These are phyloP conservation scores for Ogataea ramenticola DNA, from an alignment of 805 yeast genomes.

Conservation along the genomic window DNA sequence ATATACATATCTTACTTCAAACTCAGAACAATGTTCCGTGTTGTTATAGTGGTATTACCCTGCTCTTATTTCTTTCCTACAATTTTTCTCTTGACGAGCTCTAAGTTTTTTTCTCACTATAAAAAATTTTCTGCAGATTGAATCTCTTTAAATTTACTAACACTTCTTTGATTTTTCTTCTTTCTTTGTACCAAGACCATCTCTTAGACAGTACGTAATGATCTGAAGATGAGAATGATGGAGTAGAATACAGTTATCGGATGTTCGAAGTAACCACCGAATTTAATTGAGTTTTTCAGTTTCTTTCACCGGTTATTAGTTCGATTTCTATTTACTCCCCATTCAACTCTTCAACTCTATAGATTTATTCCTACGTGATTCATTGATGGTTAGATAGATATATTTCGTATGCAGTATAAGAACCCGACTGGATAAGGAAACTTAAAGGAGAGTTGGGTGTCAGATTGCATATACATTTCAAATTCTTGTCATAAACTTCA, in stretches of 20 bases:
- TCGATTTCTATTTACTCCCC: not conserved
- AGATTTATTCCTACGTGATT: slow-evolving; percentile 2
- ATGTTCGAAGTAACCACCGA: not conserved
- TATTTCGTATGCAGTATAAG: not conserved
- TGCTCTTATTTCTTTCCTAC: no score
- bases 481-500: not conserved
- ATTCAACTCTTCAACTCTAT: not conserved
- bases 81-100: no score
- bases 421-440: slow-evolving; percentile 3
- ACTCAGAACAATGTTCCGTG: no score
- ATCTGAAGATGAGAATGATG: not conserved
- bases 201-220: slow-evolving; percentile 4
- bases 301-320: not conserved
- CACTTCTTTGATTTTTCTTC: not conserved
- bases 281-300: not conserved
- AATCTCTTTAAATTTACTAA: not conserved
- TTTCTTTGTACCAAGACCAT: slow-evolving; percentile 4
- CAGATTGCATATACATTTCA: slow-evolving; percentile 2
- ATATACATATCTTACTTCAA: no score
- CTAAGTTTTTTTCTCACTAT: not conserved
- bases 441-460: slow-evolving; percentile 3
- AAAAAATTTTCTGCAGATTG: not conserved
- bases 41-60: no score
- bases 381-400: slow-evolving; percentile 2
- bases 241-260: not conserved